Percentiles rank a stretch among this genome's conserved stretches.
phyloP scores from a whole-genome alignment of 1,284 basidiomycete genomes.

The Athelia sp. region DNA sequence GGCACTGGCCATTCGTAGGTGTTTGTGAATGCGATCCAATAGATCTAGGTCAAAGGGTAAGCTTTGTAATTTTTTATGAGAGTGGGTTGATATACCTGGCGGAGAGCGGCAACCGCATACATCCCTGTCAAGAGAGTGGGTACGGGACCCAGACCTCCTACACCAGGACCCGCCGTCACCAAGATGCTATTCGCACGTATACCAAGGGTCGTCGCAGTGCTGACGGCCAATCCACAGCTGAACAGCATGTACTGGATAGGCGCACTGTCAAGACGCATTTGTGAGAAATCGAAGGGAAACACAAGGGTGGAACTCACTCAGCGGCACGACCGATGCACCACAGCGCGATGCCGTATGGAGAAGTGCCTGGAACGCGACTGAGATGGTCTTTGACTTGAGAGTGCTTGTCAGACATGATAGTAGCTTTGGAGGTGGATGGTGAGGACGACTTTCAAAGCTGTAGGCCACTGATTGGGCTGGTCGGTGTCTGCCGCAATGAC shows the following conservation, averaged over 20 bases:
- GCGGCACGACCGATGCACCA: not conserved
- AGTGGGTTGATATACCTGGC: not conserved
- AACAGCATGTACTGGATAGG: not conserved
- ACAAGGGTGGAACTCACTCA: not conserved
- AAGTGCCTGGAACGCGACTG: not conserved
- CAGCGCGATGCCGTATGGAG: not conserved
- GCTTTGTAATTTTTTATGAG: not conserved
- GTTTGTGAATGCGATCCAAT: constrained; percentile 11
- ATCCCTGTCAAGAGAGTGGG: not conserved
- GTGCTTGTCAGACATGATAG: not conserved
- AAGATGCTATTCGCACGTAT: not conserved
- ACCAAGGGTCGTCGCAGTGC: not conserved
- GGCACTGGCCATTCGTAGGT: constrained; percentile 1
- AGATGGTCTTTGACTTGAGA: not conserved
- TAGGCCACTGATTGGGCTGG: no score
- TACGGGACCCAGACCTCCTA: not conserved
- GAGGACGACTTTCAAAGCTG: no score
- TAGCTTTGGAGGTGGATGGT: no score
- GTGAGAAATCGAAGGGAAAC: not conserved
- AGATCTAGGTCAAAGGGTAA: constrained; percentile 2
- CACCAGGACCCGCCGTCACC: not conserved
- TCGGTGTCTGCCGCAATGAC: no score
- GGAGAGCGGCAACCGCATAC: not conserved
- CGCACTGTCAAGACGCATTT: not conserved
- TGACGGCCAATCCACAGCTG: not conserved